Base-by-base conservation (phyloP, 2,329 filamentous ascomycete species). In the Nannizziopsis barbatae region DNA sequence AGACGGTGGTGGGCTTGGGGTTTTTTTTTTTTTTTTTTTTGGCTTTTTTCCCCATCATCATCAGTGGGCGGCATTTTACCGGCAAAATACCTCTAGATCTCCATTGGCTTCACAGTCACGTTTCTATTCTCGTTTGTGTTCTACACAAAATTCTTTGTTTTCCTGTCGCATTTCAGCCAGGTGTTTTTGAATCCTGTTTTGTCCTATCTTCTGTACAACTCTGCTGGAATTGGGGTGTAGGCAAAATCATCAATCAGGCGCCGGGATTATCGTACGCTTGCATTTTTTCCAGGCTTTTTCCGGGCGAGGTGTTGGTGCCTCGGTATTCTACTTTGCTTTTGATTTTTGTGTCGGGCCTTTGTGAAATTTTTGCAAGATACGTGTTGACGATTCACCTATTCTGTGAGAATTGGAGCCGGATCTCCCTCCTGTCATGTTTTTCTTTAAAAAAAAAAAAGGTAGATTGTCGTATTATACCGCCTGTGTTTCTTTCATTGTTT, bases 231-330 rank as follows among this genome's bases (percentile, higher is more conserved):
- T 31, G 42, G 39, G 39, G 40, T 49, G 46, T 31, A 41, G 33
- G 40, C 41, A 44, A 38, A 41, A 37, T 44, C 41, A 49, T 43
- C 40, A 10, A 44, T 41, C 45, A 37, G 45, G 45, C 45, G 45
- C 45, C 38, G 8, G 45, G 37, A 47, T 27, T 27, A 47, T 42
- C 31, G 37, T 37, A 41, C 33, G 32, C 8, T 44, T 44, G 32
- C 17, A 32, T 42, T 37, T 27, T 42, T 36, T 36, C 15, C 45
- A 33, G 22, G 18, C 15, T 41, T 15, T 49, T 31, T 49, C 40
- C 40, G 46, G 46, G 40, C 20, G 35, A 15, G 46, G 46, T 49
- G 46, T 49, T 39, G 46, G 46, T 43, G 46, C 46, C 46, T 49
- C 39, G 22, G 44, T 45, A 37, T 43, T 43, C 40, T 43, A 30